phyloP scores from a whole-genome alignment of 257 asterid species.

The Solanum pennellii region DNA sequence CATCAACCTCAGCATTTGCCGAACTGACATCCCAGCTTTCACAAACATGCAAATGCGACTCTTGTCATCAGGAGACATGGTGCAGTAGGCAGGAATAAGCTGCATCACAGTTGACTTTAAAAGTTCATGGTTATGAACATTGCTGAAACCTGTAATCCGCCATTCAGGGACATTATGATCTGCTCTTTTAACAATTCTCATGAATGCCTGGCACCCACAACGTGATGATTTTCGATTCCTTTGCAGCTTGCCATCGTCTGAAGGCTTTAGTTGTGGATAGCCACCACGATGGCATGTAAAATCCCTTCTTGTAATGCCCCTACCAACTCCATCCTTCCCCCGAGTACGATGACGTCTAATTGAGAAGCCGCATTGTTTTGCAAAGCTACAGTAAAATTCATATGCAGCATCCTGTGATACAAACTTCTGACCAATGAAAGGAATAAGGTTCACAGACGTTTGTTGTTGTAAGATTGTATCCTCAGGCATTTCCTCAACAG shows the following conservation, averaged over 20 bases:
- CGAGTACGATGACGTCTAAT: constrained; percentile 92
- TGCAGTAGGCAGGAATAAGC: constrained; percentile 92
- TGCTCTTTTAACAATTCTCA: constrained; percentile 81
- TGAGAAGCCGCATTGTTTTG: constrained; percentile 79
- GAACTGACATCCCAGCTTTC: constrained; percentile 94
- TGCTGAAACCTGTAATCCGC: constrained; percentile 83
- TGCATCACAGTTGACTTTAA: constrained; percentile 89
- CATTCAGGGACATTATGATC: constrained; percentile 78
- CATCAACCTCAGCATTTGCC: constrained; percentile 90
- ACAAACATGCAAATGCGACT: constrained; percentile 84
- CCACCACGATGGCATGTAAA: constrained; percentile 98
- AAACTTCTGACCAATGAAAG: constrained; percentile 78
- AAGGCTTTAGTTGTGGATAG: constrained; percentile 68
- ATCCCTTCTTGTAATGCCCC: constrained; percentile 92
- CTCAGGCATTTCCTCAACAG: constrained; percentile 51
- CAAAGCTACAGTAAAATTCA: constrained; percentile 80
- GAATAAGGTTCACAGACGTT: constrained; percentile 45
- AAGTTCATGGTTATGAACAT: constrained; percentile 94
- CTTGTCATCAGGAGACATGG: constrained; percentile 83
- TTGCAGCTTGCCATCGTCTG: constrained; percentile 65
- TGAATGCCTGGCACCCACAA: constrained; percentile 94
- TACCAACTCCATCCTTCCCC: constrained; percentile 95
- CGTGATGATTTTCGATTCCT: constrained; percentile 88
- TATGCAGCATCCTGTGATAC: constrained; percentile 85
- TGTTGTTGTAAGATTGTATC: constrained; percentile 39